Evolutionary conservation across 805 yeast genomes (phyloP).

Genomic region (Debaryomyces castellii): DNA sequence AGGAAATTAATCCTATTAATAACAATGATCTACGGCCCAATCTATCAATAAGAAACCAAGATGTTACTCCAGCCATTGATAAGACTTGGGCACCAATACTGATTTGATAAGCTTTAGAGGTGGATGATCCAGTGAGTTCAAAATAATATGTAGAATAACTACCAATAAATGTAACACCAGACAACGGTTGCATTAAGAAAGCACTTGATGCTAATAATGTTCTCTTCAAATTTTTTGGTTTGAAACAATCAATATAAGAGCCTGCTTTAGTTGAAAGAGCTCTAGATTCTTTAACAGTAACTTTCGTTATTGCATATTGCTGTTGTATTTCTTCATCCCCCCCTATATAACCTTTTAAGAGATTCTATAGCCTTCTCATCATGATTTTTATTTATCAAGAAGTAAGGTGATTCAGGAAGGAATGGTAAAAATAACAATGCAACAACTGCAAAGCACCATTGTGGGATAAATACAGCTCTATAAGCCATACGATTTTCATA

Average conservation of each 20-base stretch:
- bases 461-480: constrained; percentile 6
- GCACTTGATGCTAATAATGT: constrained; percentile 30
- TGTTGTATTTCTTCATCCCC: constrained; percentile 15
- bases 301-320: constrained; percentile 21
- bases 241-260: constrained; percentile 40
- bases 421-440: constrained; percentile 18
- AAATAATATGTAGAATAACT: constrained; percentile 30
- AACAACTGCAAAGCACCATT: constrained; percentile 7
- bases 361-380: constrained; percentile 25
- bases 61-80: constrained; percentile 14
- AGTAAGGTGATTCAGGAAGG: constrained; percentile 46
- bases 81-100: constrained; percentile 28
- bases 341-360: constrained; percentile 14
- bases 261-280: constrained; percentile 10
- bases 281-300: constrained; percentile 17
- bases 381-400: constrained; percentile 29
- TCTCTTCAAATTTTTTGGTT: constrained; percentile 38
- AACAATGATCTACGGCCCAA: constrained; percentile 29
- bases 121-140: constrained; percentile 4
- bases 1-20: constrained; percentile 20
- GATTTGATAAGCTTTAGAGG: constrained; percentile 4
- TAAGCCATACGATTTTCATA: constrained; percentile 3
- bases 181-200: constrained; percentile 26
- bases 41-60: constrained; percentile 19
- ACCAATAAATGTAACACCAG: constrained; percentile 22